These are phyloP conservation scores for Thielaviopsis ethacetica DNA, from an alignment of 2,329 filamentous ascomycete species.

Conservation along the genomic window DNA sequence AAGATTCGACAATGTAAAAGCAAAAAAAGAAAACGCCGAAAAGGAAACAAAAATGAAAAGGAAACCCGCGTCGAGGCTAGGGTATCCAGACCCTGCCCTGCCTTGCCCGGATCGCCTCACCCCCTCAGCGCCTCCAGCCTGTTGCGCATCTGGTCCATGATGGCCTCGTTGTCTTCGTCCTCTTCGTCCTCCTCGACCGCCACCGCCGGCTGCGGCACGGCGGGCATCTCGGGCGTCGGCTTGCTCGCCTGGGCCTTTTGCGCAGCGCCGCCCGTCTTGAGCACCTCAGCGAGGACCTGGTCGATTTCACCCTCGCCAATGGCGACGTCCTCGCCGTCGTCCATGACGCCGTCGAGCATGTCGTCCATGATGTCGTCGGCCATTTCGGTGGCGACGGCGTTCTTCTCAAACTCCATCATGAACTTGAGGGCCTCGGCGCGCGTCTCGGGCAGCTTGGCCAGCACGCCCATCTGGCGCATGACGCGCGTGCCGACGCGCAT, in stretches of 20 bases:
- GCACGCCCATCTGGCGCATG: slow-evolving; percentile 89
- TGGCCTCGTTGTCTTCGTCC: slow-evolving; percentile 74
- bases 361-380: slow-evolving; percentile 72
- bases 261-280: slow-evolving; percentile 57
- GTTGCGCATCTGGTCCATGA: slow-evolving; percentile 88
- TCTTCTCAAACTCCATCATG: slow-evolving; percentile 75
- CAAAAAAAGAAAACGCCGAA: too few species aligned
- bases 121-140: slow-evolving; percentile 82
- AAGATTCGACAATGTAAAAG: too few species aligned
- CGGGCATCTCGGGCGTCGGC: slow-evolving; percentile 37
- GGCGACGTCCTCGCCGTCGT: slow-evolving; percentile 24
- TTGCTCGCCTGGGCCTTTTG: slow-evolving; percentile 35
- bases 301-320: slow-evolving; percentile 72
- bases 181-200: slow-evolving; percentile 48
- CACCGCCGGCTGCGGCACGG: slow-evolving; percentile 32
- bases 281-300: slow-evolving; percentile 77
- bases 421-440: slow-evolving; percentile 85
- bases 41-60: too few species aligned
- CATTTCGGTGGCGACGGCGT: slow-evolving; percentile 97
- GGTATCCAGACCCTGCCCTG: slow-evolving; percentile 10
- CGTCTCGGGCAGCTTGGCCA: slow-evolving; percentile 64
- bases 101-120: slow-evolving; percentile 21
- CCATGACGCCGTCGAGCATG: slow-evolving; percentile 53
- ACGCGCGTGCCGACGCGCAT: slow-evolving; percentile 76
- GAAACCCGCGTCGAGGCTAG: too few species aligned